Base-by-base conservation (phyloP, 495 filamentous ascomycete species). In the Aspergillus leporis region DNA sequence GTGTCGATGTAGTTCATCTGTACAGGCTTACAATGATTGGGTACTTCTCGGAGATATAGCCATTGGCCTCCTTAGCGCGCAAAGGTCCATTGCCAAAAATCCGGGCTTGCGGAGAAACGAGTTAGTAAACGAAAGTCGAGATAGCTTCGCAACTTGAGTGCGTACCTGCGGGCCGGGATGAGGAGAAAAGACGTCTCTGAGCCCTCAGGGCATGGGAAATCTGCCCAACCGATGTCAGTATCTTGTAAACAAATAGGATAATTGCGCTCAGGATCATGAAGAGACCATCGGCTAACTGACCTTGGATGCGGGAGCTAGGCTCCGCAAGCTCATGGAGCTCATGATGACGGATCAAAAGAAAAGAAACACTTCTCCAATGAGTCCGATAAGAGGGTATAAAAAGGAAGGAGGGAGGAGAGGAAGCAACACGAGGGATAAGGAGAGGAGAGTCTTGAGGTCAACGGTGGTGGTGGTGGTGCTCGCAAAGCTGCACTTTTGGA, bases 11-110 rank as follows among this genome's bases (percentile, higher is more conserved):
- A 32, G 40, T 51, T 34, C 18, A 36, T 41, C 30, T 43, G 32
- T 40, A 47, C 61, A 16, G 30, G 83, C 90, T 73, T 88, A 95
- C 91, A 76, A 98, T 88, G 59, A 98, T 87, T 31, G 93, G 89
- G 75, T 97, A 96, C 73, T 94, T 92, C 70, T 81, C 84, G 73
- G 85, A 87, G 62, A 96, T 81, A 68, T 91, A 89, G 31, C 89
- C 85, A 54, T 87, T 88, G 53, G 92, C 91, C 78, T 96, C 93
- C 79, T 93, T 95, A 36, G 93, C 94, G 67, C 92, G 89, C 65
- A 98, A 79, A 50, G 90, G 90, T 61, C 87, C 82, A 76, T 85
- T 90, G 60, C 89, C 84, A 72, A 93, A 92, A 67, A 98, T 91
- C 69, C 88, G 81, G 60, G 89, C 85, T 89, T 57, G 59, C 45